Evolutionary conservation across 2,329 filamentous ascomycete genomes (phyloP).

Genomic region (Nothophoma quercina): DNA sequence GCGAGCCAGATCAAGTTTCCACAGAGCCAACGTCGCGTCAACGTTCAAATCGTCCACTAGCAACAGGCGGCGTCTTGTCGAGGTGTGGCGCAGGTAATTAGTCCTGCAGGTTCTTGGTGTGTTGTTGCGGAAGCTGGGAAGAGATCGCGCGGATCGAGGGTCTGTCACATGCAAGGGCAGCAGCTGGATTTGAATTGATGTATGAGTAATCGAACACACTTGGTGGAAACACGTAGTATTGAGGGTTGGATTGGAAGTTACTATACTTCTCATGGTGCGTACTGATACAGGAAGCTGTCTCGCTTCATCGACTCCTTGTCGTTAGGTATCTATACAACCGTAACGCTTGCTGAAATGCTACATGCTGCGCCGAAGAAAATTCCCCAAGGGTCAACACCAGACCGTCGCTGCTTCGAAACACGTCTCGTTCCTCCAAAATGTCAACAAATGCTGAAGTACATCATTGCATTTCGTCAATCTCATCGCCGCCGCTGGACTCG

Average conservation of each 20-base stretch:
- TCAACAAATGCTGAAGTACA: slow-evolving; percentile 9
- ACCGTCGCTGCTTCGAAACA: background rate
- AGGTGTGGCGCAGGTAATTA: slow-evolving; percentile 9
- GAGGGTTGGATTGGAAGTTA: background rate
- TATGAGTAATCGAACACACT: background rate
- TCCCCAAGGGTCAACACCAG: background rate
- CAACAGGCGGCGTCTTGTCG: background rate
- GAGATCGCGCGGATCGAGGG: background rate
- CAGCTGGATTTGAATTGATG: background rate
- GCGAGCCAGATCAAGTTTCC: slow-evolving; percentile 17
- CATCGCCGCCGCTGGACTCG: slow-evolving; percentile 1
- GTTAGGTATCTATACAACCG: slow-evolving; percentile 2
- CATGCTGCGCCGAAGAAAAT: background rate
- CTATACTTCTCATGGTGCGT: background rate
- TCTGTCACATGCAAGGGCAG: slow-evolving; percentile 5
- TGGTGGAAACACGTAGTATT: background rate
- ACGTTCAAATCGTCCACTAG: slow-evolving; percentile 7
- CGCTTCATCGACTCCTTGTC: background rate
- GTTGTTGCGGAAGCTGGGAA: background rate
- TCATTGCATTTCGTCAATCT: background rate
- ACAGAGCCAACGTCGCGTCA: slow-evolving; percentile 4
- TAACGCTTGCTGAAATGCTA: slow-evolving; percentile 5
- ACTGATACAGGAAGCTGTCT: background rate
- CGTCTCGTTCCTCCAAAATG: slow-evolving; percentile 9
- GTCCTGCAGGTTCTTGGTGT: background rate